Conservation (phyloP, 148 eudicot species). For the Nyssa sinensis region DNA sequence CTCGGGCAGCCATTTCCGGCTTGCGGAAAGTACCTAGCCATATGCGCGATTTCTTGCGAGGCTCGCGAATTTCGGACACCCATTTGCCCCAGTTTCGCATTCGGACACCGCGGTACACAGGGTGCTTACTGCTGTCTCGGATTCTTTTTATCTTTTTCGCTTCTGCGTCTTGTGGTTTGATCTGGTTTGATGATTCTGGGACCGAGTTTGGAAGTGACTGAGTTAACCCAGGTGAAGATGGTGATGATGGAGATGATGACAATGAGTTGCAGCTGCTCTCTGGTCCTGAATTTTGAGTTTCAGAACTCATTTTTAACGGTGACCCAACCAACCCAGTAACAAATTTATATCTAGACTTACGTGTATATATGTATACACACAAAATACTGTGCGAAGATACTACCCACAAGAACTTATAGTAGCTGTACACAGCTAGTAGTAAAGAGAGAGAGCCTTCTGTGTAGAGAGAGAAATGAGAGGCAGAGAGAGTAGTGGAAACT, state of each 20-base stretch:
- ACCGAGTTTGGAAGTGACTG: not conserved
- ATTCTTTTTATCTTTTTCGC: slow-evolving; percentile 22
- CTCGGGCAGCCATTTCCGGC: slow-evolving; percentile 90
- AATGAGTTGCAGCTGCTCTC: slow-evolving; percentile 16
- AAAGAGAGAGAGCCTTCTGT: too few species aligned
- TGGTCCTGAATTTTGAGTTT: slow-evolving; percentile 6
- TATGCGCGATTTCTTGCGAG: slow-evolving; percentile 72
- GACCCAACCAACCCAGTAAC: not conserved
- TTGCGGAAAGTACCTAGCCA: slow-evolving; percentile 86
- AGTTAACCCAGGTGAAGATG: slow-evolving; percentile 4
- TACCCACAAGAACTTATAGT: too few species aligned
- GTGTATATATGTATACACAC: too few species aligned
- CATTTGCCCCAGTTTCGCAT: slow-evolving; percentile 86
- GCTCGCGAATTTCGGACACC: slow-evolving; percentile 89
- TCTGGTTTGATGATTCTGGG: not conserved
- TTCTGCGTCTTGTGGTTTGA: not conserved
- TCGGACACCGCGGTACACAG: slow-evolving; percentile 71
- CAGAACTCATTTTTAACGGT: not conserved
- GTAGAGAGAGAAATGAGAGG: not conserved
- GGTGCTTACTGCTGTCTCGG: slow-evolving; percentile 38
- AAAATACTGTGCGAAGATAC: too few species aligned
- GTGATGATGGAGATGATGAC: not conserved
- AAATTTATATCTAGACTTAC: not conserved
- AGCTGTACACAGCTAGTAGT: too few species aligned
- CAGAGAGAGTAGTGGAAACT: not conserved